Evolutionary conservation across 2,329 filamentous ascomycete genomes (phyloP), one percentile per base, ranked within the genome.

Genomic region (Sarocladiaceae sp.): DNA sequence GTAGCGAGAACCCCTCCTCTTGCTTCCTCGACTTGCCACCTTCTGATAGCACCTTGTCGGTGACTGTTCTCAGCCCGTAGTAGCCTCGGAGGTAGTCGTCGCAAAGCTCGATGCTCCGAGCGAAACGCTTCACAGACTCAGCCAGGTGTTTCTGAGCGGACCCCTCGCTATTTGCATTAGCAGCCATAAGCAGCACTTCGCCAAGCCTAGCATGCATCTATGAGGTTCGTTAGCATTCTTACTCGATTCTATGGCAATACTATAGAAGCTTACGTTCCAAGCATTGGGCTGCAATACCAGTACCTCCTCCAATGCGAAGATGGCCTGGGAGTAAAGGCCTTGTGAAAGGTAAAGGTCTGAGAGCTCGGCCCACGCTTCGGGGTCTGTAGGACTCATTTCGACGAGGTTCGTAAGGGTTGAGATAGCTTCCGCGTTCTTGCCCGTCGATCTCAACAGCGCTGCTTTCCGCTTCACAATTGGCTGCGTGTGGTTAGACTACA

Each of bases 331-430:
- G 58, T 85, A 88, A 55, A 91, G 66, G 1, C 85, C 88, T 58
- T 91, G 85, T 16, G 74, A 74, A 23, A 89, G 73, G 64, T 98
- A 97, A 49, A 96, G 67, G 59, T 95, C 88, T 44, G 87, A 80
- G 53, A 97, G 72, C 67, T 98, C 93, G 43, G 88, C 80, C 93
- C 93, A 98, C 9, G 86, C 83, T 68, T 98, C 93, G 5, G 84
- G 82, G 67, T 98, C 93, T 2, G 87, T 95, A 2, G 93, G 90
- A 44, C 83, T 85, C 49, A 84, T 82, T 58, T 94, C 85, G 37
- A 98, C 69, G 21, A 97, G 73, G 46, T 82, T 74, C 49, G 82
- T 80, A 47, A 97, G 67, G 21, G 83, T 81, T 24, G 78, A 68
- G 34, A 90, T 85, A 1, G 93, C 87, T 50, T 96, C 88, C 1